Conservation (phyloP, 2,329 filamentous ascomycete species). For the Arthrobotrys iridis region DNA sequence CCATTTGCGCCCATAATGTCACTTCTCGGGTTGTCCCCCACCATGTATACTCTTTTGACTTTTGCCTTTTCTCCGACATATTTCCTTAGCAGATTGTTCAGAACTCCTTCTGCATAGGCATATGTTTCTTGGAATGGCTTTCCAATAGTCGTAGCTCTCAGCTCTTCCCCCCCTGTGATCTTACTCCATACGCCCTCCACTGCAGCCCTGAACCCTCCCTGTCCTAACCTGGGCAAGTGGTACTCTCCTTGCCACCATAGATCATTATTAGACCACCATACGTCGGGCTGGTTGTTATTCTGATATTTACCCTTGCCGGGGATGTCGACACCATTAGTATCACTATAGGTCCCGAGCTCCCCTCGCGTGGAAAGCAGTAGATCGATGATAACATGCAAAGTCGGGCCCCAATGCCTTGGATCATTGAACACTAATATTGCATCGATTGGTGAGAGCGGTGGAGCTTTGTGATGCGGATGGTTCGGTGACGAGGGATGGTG, state of each 20-base stretch:
- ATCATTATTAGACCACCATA: slow-evolving; percentile 92
- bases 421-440: slow-evolving; percentile 96
- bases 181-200: slow-evolving; percentile 81
- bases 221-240: slow-evolving; percentile 84
- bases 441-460: slow-evolving; percentile 68
- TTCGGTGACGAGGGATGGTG: slow-evolving; percentile 27
- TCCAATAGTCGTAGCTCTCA: slow-evolving; percentile 77
- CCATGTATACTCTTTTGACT: slow-evolving; percentile 87
- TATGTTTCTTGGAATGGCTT: slow-evolving; percentile 85
- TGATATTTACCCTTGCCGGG: slow-evolving; percentile 72
- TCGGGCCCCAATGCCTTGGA: slow-evolving; percentile 93
- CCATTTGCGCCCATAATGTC: slow-evolving; percentile 89
- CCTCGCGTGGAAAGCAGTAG: slow-evolving; percentile 81
- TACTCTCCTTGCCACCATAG: slow-evolving; percentile 88
- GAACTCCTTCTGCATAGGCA: slow-evolving; percentile 79
- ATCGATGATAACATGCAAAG: slow-evolving; percentile 85
- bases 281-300: slow-evolving; percentile 77
- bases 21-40: slow-evolving; percentile 88
- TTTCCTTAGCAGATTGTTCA: slow-evolving; percentile 64
- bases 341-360: slow-evolving; percentile 80
- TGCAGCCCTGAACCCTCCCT: slow-evolving; percentile 87
- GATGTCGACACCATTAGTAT: slow-evolving; percentile 70
- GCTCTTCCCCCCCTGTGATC: slow-evolving; percentile 64
- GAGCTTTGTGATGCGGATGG: slow-evolving; percentile 2
- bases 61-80: slow-evolving; percentile 60